These are phyloP conservation scores for Neurospora sp. DNA, from an alignment of 495 filamentous ascomycete species.

Conservation along the genomic window DNA sequence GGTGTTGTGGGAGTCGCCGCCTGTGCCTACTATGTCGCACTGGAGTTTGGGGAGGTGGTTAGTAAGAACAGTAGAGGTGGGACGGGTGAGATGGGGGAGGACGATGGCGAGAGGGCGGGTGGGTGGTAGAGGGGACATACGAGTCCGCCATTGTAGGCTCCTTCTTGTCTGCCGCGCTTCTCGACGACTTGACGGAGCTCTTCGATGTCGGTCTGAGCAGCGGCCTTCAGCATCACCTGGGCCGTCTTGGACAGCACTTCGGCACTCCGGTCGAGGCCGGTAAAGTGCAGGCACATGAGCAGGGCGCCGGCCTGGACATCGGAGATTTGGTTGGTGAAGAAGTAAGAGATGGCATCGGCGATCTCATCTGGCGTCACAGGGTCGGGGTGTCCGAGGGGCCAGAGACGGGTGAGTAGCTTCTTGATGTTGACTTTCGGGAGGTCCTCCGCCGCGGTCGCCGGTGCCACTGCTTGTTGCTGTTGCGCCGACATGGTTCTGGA, in stretches of 20 bases:
- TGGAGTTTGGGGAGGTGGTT: constrained; percentile 19
- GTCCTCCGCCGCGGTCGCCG: constrained; percentile 6
- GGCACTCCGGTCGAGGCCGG: constrained; percentile 62
- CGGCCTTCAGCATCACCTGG: constrained; percentile 49
- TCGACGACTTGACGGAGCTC: constrained; percentile 36
- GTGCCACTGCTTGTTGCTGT: neutral
- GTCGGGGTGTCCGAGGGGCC: constrained; percentile 41
- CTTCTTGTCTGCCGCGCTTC: constrained; percentile 47
- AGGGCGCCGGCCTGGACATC: constrained; percentile 75
- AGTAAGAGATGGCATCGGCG: constrained; percentile 72
- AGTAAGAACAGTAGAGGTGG: neutral
- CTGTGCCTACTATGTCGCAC: constrained; percentile 97
- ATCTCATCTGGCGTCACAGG: constrained; percentile 70
- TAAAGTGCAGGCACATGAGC: constrained; percentile 81
- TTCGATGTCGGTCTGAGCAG: constrained; percentile 38
- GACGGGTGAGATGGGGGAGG: too few relatives aligned
- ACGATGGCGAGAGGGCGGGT: too few relatives aligned
- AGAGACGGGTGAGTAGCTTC: constrained; percentile 68
- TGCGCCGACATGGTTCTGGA: neutral
- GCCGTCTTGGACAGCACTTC: constrained; percentile 72
- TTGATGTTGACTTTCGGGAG: constrained; percentile 53
- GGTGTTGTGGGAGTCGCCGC: constrained; percentile 90
- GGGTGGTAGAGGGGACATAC: constrained; percentile 29
- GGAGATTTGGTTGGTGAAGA: constrained; percentile 77
- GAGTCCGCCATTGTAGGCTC: constrained; percentile 59